Conservation (phyloP, 2,329 filamentous ascomycete genomes). For the Pseudogymnoascus pannorum region DNA sequence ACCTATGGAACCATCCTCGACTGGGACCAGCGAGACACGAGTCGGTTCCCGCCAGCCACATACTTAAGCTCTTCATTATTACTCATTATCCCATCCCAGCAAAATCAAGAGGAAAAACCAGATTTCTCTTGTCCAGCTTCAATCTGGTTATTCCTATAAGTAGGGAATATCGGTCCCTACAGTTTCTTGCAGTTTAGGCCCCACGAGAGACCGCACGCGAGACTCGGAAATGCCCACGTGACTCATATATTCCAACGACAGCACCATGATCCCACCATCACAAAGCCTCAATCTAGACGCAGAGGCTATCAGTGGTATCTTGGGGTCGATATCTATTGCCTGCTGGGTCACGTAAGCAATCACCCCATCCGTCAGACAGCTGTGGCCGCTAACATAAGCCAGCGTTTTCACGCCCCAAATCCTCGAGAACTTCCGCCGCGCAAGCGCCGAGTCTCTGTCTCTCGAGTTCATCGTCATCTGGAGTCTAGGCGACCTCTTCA, state of each 20-base stretch:
- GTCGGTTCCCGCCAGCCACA: background rate
- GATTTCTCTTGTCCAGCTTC: background rate
- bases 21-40: background rate
- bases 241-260: background rate
- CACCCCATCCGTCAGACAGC: background rate
- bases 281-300: constrained; percentile 65
- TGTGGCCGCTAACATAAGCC: background rate
- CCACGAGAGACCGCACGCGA: background rate
- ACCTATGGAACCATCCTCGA: background rate
- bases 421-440: constrained; percentile 82
- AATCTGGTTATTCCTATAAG: background rate
- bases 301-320: constrained; percentile 86
- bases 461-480: constrained; percentile 90
- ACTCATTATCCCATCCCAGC: background rate
- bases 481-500: constrained; percentile 92
- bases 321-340: constrained; percentile 92
- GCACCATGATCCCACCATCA: constrained; percentile 34
- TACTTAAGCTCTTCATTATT: background rate
- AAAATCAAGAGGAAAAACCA: background rate
- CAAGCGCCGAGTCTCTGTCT: constrained; percentile 80
- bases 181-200: background rate
- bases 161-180: background rate
- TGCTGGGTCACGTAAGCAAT: constrained; percentile 73
- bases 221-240: constrained; percentile 1
- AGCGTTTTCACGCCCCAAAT: constrained; percentile 91